phyloP scores from a whole-genome alignment of 129 eudicot species.

The Arctium minus region DNA sequence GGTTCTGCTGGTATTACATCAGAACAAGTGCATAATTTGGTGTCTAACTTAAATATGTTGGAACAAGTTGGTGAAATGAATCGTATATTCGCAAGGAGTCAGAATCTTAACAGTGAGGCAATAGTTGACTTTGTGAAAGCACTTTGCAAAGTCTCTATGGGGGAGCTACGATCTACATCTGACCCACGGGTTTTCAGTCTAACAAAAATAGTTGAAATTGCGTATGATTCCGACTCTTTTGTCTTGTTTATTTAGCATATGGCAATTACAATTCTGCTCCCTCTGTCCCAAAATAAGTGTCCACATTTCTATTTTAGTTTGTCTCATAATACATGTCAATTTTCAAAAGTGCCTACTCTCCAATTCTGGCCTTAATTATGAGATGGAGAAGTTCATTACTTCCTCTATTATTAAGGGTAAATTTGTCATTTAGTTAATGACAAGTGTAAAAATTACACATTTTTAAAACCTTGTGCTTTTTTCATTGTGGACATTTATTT shows the following conservation, averaged over 20 bases:
- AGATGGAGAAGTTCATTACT: neutral
- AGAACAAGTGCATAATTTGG: conserved; percentile 72
- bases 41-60: conserved; percentile 88
- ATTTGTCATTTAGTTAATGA: neutral
- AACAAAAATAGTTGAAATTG: conserved; percentile 94
- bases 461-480: neutral
- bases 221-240: conserved; percentile 56
- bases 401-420: neutral
- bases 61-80: conserved; percentile 99
- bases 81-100: conserved; percentile 87
- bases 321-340: neutral
- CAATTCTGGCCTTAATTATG: neutral
- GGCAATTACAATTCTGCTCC: conserved; percentile 55
- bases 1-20: conserved; percentile 56
- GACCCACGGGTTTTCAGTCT: conserved; percentile 99
- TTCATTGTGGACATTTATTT: neutral
- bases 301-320: neutral
- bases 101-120: conserved; percentile 97
- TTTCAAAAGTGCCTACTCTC: neutral
- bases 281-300: conserved; percentile 1
- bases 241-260: conserved; percentile 44
- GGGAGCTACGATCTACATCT: conserved; percentile 81
- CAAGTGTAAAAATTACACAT: neutral
- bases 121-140: conserved; percentile 96
- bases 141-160: conserved; percentile 97